Base-by-base conservation (phyloP, 2,329 filamentous ascomycete species). In the Chaetomiaceae sp. region DNA sequence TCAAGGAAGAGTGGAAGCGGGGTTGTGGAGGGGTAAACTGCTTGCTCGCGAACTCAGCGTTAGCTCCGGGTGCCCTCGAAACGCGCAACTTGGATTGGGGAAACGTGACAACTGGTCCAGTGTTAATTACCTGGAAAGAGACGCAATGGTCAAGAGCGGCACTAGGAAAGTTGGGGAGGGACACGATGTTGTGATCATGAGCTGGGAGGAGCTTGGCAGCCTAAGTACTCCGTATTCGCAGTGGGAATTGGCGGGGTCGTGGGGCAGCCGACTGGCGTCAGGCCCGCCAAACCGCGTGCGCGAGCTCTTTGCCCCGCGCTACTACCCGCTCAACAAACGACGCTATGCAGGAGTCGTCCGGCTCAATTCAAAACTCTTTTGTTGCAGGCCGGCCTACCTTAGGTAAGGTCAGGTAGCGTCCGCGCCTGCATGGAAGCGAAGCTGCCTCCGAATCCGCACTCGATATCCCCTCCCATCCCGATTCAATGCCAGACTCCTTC, bases 221-320 rank as follows among this genome's bases (percentile, higher is more conserved):
- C 55, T 57, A 57, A 57, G 57, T 56, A 57, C n/a, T 29, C 25
- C 25, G 30, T 38, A 27, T 9, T 27, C 25, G 27, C 20, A 32
- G 37, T 42, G 13, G n/a, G 48, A 34, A 33, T 53, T 51, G 49
- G 57, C 54, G 54, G 52, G 54, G 54, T 59, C 38, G 51, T 53
- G 56, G 53, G 48, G 44, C 47, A 42, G 14, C 32, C 32, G 30
- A 9, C 8, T 14, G 16, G 20, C 9, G 27, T 4, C 18, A 36
- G 33, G 33, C 23, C 33, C 44, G 33, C 23, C 44, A 18, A 30
- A 38, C 46, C 36, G 38, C 30, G 10, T 1, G n/a, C 44, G 27
- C 38, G 38, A 29, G 27, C 47, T n/a, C 20, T 34, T 21, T 53
- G 51, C 54, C 56, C 56, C 54, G 51, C 56, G 53, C 51, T 50